Evolutionary conservation across 257 asterid species (phyloP).

Genomic region (Solanum virginianum): DNA sequence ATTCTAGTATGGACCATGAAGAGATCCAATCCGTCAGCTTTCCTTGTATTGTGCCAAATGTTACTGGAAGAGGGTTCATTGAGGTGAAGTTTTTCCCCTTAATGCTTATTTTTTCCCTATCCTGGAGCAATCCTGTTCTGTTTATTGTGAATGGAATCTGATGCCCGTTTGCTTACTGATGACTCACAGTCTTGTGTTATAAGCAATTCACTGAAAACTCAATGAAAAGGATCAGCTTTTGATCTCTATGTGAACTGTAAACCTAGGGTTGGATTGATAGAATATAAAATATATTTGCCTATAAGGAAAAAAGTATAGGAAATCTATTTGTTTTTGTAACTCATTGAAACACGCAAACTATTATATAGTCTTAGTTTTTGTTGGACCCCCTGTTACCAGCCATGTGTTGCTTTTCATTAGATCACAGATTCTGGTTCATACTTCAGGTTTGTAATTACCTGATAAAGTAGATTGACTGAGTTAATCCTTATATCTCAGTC

Average conservation of each 20-base stretch:
- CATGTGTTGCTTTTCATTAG: background rate
- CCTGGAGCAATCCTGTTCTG: background rate
- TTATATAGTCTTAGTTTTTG: background rate
- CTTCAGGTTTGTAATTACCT: background rate
- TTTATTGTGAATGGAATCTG: background rate
- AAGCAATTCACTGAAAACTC: background rate
- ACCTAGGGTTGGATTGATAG: background rate
- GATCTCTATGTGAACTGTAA: background rate
- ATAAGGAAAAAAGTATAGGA: background rate
- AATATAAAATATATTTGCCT: background rate
- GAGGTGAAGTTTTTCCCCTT: slow-evolving; percentile 37
- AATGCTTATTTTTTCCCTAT: background rate
- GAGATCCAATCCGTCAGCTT: slow-evolving; percentile 55
- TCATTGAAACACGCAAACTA: background rate
- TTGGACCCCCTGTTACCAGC: background rate
- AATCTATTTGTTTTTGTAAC: background rate
- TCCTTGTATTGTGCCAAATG: slow-evolving; percentile 55
- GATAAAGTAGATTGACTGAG: background rate
- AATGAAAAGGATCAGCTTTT: background rate
- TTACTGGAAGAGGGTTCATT: slow-evolving; percentile 83
- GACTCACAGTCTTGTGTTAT: background rate
- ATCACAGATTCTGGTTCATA: background rate
- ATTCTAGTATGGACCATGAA: slow-evolving; percentile 28
- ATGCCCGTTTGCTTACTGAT: background rate
- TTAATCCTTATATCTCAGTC: background rate